These are phyloP conservation scores for Dysphania ambrosioides DNA, from an alignment of 148 eudicot species.

Conservation along the genomic window DNA sequence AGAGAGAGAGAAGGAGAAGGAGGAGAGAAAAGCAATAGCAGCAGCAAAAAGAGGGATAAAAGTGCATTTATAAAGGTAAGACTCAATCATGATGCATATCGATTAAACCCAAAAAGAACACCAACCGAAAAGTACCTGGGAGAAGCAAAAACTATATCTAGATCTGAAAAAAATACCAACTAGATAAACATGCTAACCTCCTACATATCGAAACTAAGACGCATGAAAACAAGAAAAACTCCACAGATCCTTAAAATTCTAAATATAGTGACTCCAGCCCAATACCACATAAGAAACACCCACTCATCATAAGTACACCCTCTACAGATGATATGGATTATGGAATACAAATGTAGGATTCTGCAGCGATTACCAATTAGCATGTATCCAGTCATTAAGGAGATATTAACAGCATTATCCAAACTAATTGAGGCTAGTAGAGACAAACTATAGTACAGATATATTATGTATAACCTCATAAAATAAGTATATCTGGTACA, in stretches of 20 bases:
- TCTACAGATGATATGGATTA: neutral
- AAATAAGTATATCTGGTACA: too few relatives aligned
- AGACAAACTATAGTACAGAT: neutral
- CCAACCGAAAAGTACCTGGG: neutral
- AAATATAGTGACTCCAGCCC: neutral
- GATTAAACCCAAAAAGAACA: neutral
- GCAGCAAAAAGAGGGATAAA: too few relatives aligned
- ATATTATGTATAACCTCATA: neutral
- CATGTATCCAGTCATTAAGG: neutral
- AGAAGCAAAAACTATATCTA: neutral
- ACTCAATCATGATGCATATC: neutral
- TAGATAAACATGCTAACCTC: neutral
- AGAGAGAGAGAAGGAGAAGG: too few relatives aligned
- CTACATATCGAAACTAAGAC: neutral
- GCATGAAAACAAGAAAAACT: neutral
- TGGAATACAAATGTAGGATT: neutral
- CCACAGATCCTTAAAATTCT: neutral
- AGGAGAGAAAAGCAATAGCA: too few relatives aligned
- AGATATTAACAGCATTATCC: neutral
- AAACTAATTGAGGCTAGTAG: neutral
- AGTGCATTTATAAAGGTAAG: too few relatives aligned
- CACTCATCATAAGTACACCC: neutral
- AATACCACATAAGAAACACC: neutral
- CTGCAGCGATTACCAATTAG: neutral
- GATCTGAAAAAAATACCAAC: neutral